Percentiles rank a stretch among this genome's conserved stretches.
These are phyloP conservation scores for Lactifluus echinatus DNA, from an alignment of 768 basidiomycete genomes.

Conservation along the genomic window DNA sequence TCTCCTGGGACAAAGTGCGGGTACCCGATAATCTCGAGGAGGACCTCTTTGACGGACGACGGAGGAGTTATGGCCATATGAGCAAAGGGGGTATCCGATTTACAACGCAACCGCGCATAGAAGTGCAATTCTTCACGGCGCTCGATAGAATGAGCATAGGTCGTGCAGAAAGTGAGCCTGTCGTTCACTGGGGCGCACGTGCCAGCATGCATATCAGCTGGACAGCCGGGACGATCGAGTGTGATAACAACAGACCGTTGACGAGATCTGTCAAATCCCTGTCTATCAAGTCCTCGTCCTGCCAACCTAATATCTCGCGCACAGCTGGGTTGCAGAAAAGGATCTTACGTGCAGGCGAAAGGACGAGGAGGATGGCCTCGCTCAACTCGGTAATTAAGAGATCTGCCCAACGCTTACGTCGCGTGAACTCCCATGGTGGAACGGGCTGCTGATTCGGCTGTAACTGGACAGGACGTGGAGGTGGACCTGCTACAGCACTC, in stretches of 20 bases:
- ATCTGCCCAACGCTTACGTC: conserved; percentile 82
- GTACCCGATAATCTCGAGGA: conserved; percentile 66
- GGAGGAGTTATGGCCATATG: conserved; percentile 22
- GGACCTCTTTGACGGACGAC: conserved; percentile 36
- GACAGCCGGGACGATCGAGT: conserved; percentile 12
- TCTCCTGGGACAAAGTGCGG: conserved; percentile 41
- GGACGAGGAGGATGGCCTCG: conserved; percentile 60
- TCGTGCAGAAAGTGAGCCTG: conserved; percentile 34
- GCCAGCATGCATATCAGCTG: background rate
- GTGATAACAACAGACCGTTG: conserved; percentile 29
- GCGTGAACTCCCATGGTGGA: conserved; percentile 66
- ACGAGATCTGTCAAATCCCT: conserved; percentile 55
- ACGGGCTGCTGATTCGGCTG: conserved; percentile 14
- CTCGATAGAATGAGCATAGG: conserved; percentile 48
- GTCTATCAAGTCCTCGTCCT: conserved; percentile 63
- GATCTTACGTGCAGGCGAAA: conserved; percentile 54
- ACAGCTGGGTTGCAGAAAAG: conserved; percentile 64
- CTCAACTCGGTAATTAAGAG: conserved; percentile 67
- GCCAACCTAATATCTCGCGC: conserved; percentile 70
- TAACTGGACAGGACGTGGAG: conserved; percentile 6
- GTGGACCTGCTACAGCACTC: conserved; percentile 7
- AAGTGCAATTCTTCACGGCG: conserved; percentile 43
- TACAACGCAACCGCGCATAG: conserved; percentile 53
- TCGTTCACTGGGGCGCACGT: conserved; percentile 46
- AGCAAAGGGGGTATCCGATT: conserved; percentile 28